Conservation (phyloP, 495 filamentous ascomycete species). For the Talaromyces stipitatus region DNA sequence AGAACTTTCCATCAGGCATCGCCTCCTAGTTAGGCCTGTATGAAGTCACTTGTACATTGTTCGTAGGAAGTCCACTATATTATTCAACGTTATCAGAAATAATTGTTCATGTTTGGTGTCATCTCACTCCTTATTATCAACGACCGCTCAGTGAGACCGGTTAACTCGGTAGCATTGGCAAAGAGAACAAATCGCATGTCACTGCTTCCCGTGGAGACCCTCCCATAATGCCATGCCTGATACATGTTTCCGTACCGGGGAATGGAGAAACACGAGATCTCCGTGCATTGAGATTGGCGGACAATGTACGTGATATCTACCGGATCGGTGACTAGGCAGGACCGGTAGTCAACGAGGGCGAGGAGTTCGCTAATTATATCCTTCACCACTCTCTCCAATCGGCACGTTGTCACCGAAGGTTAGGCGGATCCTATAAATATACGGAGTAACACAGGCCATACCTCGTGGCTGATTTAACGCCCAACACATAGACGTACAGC, state of each 20-base stretch:
- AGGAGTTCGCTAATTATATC: not conserved
- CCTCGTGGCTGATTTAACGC: not conserved
- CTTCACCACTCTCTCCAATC: not conserved
- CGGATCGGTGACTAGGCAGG: not conserved
- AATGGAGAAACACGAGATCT: not conserved
- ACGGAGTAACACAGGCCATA: not conserved
- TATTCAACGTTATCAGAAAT: not conserved
- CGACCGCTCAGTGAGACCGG: too few relatives aligned
- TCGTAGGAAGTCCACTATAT: not conserved
- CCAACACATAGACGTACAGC: not conserved
- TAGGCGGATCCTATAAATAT: not conserved
- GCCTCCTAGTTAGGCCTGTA: not conserved
- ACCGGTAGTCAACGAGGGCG: not conserved
- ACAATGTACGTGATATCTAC: not conserved
- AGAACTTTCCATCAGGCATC: constrained; percentile 1
- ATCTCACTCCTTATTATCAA: not conserved
- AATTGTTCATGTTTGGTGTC: not conserved
- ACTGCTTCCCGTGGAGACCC: not conserved
- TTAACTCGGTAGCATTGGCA: not conserved
- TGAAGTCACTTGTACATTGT: not conserved
- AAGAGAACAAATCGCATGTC: not conserved
- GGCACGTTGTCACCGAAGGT: not conserved
- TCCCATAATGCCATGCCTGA: not conserved
- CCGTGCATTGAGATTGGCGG: not conserved
- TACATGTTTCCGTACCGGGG: not conserved